These are phyloP conservation scores for Penicillium flavigenum DNA, from an alignment of 495 filamentous ascomycete genomes.

Conservation along the genomic window DNA sequence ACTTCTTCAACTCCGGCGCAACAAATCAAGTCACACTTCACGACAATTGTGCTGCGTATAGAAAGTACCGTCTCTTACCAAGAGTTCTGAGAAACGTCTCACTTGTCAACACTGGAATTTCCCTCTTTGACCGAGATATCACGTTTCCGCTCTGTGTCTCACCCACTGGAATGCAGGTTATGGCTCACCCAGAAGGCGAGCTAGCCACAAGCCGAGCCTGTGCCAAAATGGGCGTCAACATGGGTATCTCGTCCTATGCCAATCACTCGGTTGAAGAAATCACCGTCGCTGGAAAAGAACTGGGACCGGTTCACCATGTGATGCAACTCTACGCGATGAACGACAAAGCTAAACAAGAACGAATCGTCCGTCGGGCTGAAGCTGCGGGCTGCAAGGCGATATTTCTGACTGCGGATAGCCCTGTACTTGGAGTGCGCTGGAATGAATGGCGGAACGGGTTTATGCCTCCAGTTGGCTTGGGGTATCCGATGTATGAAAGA, in stretches of 20 bases:
- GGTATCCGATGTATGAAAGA: slow-evolving; percentile 55
- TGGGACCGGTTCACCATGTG: slow-evolving; percentile 47
- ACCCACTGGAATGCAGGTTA: slow-evolving; percentile 63
- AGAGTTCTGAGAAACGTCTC: slow-evolving; percentile 53
- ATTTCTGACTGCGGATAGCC: slow-evolving; percentile 81
- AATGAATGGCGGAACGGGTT: slow-evolving; percentile 47
- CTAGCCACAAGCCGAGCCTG: slow-evolving; percentile 59
- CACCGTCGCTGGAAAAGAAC: slow-evolving; percentile 42
- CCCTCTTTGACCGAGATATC: slow-evolving; percentile 41
- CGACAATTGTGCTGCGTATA: slow-evolving; percentile 46
- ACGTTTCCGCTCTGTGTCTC: slow-evolving; percentile 45
- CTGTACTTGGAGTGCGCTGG: slow-evolving; percentile 62
- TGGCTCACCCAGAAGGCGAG: slow-evolving; percentile 69
- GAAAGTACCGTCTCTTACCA: slow-evolving; percentile 49
- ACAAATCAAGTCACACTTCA: slow-evolving; percentile 45
- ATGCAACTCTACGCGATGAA: slow-evolving; percentile 77
- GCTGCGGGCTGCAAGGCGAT: slow-evolving; percentile 58
- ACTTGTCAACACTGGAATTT: slow-evolving; percentile 40
- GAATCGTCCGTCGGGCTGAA: slow-evolving; percentile 40
- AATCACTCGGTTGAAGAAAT: slow-evolving; percentile 55
- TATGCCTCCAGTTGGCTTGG: slow-evolving; percentile 32
- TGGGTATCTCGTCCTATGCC: slow-evolving; percentile 56
- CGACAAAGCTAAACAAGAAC: slow-evolving; percentile 58
- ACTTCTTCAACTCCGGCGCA: slow-evolving; percentile 50
- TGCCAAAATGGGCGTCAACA: slow-evolving; percentile 42